Evolutionary conservation across 495 filamentous ascomycete genomes (phyloP).

Genomic region (Penicillium chermesinum): DNA sequence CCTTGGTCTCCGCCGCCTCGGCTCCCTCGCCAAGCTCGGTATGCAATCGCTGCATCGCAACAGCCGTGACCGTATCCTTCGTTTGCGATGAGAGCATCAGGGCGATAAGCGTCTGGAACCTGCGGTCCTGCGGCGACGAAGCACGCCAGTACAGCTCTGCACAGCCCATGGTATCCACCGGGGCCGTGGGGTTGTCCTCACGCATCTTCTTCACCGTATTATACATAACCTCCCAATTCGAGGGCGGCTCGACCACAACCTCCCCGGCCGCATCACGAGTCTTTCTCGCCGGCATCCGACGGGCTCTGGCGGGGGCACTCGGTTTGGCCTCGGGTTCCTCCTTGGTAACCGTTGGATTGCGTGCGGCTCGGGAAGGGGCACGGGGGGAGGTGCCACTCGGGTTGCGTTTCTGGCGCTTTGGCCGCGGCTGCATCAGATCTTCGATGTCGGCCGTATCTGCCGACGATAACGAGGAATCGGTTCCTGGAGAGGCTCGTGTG

Average conservation of each 20-base stretch:
- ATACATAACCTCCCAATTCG: constrained; percentile 84
- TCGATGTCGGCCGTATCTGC: constrained; percentile 55
- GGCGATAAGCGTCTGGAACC: constrained; percentile 87
- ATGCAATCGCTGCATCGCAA: constrained; percentile 75
- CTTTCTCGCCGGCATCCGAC: constrained; percentile 61
- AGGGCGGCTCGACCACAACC: constrained; percentile 58
- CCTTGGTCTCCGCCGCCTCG: constrained; percentile 13
- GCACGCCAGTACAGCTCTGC: constrained; percentile 57
- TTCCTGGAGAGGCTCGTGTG: constrained; percentile 12
- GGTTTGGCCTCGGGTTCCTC: constrained; percentile 12
- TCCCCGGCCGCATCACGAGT: constrained; percentile 52
- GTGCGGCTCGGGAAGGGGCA: constrained; percentile 14
- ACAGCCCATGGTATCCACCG: constrained; percentile 98
- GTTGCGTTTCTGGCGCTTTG: constrained; percentile 50
- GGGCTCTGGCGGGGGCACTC: constrained; percentile 29
- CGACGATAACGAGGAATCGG: constrained; percentile 42
- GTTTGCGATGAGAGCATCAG: constrained; percentile 97
- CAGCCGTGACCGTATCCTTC: constrained; percentile 88
- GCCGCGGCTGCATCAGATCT: constrained; percentile 47
- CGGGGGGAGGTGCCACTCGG: constrained; percentile 6
- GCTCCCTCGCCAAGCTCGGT: constrained; percentile 54
- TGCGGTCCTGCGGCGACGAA: constrained; percentile 51
- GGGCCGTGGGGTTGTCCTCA: constrained; percentile 61
- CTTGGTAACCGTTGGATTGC: constrained; percentile 16
- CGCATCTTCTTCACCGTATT: constrained; percentile 74